Base-by-base conservation (phyloP, 2,329 filamentous ascomycete genomes). In the Dactylellina drechsleri region DNA sequence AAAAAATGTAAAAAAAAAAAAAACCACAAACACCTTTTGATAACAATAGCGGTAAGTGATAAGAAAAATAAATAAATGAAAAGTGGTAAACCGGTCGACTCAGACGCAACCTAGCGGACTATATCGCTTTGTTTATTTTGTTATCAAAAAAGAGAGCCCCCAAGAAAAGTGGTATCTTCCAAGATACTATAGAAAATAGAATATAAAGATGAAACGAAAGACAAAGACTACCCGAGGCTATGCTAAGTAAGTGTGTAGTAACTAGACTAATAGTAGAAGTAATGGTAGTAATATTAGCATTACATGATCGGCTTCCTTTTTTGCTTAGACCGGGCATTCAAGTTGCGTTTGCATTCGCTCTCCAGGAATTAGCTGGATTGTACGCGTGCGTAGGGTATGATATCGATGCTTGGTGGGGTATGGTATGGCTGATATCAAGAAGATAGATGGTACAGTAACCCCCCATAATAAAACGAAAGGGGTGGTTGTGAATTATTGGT, bases 401-500 rank as follows among this genome's bases (percentile, higher is more conserved):
- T 36, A 36, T 36, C 31, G 31, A 47, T 47, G 43, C 13, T 15
- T 12, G 43, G 43, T 6, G 13, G 43, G 43, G 43, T 47, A 13
- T 47, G 43, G 43, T 47, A 47, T 47, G 16, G 1, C 5, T 18
- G 16, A 8, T 47, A 47, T 47, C 15, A 28, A 56, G 53, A 26
- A 8, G 13, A 47, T 15, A 47, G 13, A 18, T n/a, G 43, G 43
- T 47, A n/a, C 43, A n/a, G 15, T n/a, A 47, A 18, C 13, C 13
- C 43, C 40, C 43, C 6, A 47, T 18, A 16, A n/a, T 15, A 47
- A 47, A 47, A 47, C 15, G 13, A 47, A 47, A 47, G 13, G 13
- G 16, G 16, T 23, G 43, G 18, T 15, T 23, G 18, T 47, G 36
- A 58, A 45, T 45, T 58, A 58, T 45, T 20, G 40, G 57, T 47